A percentile compares a stretch with the other conserved stretches of the same genome.
phyloP scores from a whole-genome alignment of 1,139 yeast species.

The Saccharomyces hybrid region DNA sequence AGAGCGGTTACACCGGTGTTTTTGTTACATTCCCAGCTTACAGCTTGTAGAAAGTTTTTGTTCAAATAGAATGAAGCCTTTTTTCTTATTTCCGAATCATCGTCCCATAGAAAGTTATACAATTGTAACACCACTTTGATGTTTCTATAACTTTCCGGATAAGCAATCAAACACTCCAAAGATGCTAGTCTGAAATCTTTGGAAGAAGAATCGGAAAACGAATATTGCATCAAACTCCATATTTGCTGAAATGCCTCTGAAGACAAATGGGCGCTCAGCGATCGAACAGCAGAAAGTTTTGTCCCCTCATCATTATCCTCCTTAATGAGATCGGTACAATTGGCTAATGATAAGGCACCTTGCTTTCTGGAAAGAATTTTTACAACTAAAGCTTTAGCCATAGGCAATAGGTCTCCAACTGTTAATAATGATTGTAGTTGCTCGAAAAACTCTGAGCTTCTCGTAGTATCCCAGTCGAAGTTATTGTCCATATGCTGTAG shows the following conservation, averaged over 20 bases:
- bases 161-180: conserved; percentile 38
- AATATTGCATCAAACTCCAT: conserved; percentile 30
- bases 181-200: conserved; percentile 43
- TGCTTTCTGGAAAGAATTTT: conserved; percentile 33
- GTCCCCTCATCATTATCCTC: conserved; percentile 39
- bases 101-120: conserved; percentile 47
- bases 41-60: not conserved
- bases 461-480: conserved; percentile 11
- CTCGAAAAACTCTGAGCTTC: conserved; percentile 12
- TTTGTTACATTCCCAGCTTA: not conserved
- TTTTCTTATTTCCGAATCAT: conserved; percentile 41
- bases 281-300: conserved; percentile 42
- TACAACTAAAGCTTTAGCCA: conserved; percentile 40
- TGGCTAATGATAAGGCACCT: conserved; percentile 16
- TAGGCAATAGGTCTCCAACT: conserved; percentile 35
- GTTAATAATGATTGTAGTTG: conserved; percentile 31
- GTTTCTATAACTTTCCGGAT: conserved; percentile 12
- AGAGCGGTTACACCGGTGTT: not conserved
- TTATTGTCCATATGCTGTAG: conserved; percentile 30
- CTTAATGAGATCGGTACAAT: conserved; percentile 27
- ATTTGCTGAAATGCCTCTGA: conserved; percentile 25
- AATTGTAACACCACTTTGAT: conserved; percentile 28
- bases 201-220: conserved; percentile 40
- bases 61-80: not conserved
- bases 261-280: conserved; percentile 42